Conservation (phyloP, 2,329 filamentous ascomycete genomes). For the Didymella segeticola region DNA sequence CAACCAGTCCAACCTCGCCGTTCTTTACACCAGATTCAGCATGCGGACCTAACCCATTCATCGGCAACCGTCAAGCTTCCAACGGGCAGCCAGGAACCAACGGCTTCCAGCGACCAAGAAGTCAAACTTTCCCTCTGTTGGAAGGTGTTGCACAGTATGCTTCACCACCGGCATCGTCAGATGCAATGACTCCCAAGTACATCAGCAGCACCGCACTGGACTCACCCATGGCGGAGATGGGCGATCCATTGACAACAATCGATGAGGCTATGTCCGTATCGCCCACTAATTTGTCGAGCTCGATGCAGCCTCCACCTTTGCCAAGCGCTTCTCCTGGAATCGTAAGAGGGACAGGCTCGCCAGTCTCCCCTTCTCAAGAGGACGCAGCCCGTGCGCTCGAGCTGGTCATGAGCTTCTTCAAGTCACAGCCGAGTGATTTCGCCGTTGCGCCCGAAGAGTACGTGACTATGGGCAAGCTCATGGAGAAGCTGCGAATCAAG, state of each 20-base stretch:
- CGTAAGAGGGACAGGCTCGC: constrained; percentile 49
- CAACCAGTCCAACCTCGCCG: constrained; percentile 76
- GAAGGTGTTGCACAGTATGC: constrained; percentile 66
- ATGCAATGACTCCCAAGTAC: constrained; percentile 63
- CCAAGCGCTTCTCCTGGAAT: constrained; percentile 46
- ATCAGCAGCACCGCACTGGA: constrained; percentile 56
- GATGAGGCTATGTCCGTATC: constrained; percentile 51
- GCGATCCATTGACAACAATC: constrained; percentile 47
- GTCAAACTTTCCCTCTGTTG: constrained; percentile 83
- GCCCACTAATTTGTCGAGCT: constrained; percentile 45
- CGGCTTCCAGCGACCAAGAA: constrained; percentile 77
- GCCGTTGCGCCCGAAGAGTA: constrained; percentile 81
- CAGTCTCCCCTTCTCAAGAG: constrained; percentile 74
- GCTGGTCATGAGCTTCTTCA: constrained; percentile 81
- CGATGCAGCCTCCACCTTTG: constrained; percentile 57
- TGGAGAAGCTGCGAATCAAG: constrained; percentile 81
- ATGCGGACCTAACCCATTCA: constrained; percentile 67
- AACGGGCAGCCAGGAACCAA: constrained; percentile 56
- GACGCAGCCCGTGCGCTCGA: constrained; percentile 84
- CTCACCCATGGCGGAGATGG: constrained; percentile 58
- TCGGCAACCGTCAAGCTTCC: constrained; percentile 58
- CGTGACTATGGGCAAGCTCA: constrained; percentile 77
- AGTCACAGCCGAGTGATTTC: constrained; percentile 71
- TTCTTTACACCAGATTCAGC: constrained; percentile 81
- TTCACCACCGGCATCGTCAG: constrained; percentile 58